Conservation (phyloP, 169 alveolate species). For the Besnoitia besnoiti region DNA sequence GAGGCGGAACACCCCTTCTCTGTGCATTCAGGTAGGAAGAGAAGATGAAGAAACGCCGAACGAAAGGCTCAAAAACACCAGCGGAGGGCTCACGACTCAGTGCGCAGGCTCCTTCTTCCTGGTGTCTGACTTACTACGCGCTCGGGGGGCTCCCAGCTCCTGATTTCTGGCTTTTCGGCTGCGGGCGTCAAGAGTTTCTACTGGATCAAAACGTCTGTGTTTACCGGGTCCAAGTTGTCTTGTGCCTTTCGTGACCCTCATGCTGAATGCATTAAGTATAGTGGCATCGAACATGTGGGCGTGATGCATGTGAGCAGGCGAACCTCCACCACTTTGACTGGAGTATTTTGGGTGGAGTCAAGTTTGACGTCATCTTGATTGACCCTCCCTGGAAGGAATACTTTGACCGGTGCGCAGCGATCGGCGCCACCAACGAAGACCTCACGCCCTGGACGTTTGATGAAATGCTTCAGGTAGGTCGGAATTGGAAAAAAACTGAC, state of each 20-base stretch:
- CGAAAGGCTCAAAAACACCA: neutral
- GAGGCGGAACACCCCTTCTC: constrained; percentile 89
- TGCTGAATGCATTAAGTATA: too few species aligned
- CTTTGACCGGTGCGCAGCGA: constrained; percentile 75
- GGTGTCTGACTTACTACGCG: too few species aligned
- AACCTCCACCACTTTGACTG: constrained; percentile 43
- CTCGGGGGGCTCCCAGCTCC: too few species aligned
- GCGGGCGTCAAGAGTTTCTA: too few species aligned
- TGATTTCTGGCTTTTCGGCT: too few species aligned
- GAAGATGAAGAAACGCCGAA: neutral
- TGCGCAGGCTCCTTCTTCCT: too few species aligned
- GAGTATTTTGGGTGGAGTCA: constrained; percentile 70
- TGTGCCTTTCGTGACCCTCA: too few species aligned
- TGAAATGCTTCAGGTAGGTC: constrained; percentile 65
- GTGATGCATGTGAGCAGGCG: constrained; percentile 10
- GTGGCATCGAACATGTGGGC: too few species aligned
- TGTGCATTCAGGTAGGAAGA: constrained; percentile 81
- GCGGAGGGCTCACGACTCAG: too few species aligned
- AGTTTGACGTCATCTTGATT: constrained; percentile 90
- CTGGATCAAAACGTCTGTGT: too few species aligned
- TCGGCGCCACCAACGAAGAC: constrained; percentile 73
- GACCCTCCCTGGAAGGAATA: constrained; percentile 94
- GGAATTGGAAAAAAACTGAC: too few species aligned
- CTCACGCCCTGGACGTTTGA: constrained; percentile 79
- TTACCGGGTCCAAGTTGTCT: too few species aligned